Evolutionary conservation across 2,329 filamentous ascomycete genomes (phyloP).

Genomic region (Pseudocercospora musae): DNA sequence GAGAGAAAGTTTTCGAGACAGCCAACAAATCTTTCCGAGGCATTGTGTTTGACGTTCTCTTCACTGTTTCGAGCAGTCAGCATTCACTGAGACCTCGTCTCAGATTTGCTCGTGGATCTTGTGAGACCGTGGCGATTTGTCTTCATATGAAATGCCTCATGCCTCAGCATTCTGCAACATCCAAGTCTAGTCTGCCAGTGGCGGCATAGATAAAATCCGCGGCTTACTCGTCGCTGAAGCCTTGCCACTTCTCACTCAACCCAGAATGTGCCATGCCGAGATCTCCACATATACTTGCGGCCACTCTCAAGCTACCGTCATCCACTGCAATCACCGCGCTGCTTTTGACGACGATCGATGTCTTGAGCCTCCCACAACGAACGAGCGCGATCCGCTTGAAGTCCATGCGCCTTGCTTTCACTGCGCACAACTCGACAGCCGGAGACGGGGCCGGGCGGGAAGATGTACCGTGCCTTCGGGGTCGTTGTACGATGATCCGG

Average conservation of each 20-base stretch:
- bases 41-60: too few species aligned
- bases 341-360: not conserved
- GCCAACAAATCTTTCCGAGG: too few species aligned
- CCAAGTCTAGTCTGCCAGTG: not conserved
- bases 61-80: too few species aligned
- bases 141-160: not conserved
- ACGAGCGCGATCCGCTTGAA: not conserved
- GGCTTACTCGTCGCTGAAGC: not conserved
- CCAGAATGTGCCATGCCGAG: conserved; percentile 12
- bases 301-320: not conserved
- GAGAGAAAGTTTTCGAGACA: not conserved
- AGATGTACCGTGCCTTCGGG: not conserved
- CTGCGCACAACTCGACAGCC: conserved; percentile 1
- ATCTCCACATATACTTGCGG: conserved; percentile 9
- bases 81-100: not conserved
- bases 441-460: not conserved
- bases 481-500: not conserved
- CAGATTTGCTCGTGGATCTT: not conserved
- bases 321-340: conserved; percentile 3
- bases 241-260: too few species aligned
- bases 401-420: not conserved
- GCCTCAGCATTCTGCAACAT: not conserved
- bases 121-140: not conserved
- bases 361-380: not conserved
- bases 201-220: too few species aligned